These are phyloP conservation scores for Amphibolis antarctica DNA, from an alignment of 106 monocot species.

Conservation along the genomic window DNA sequence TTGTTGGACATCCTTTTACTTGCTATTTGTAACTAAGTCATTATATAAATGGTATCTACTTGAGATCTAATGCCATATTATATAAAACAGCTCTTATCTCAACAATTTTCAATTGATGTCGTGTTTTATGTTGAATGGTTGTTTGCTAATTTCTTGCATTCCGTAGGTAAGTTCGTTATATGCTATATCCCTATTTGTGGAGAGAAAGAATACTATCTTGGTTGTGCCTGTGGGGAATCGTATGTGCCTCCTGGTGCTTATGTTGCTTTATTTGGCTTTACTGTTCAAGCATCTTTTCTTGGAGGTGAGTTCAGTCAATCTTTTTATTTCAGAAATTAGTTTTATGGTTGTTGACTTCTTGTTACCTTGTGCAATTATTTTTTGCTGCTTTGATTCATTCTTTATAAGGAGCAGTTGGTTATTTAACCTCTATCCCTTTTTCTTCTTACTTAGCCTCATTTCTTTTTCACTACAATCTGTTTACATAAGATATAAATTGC, in stretches of 20 bases:
- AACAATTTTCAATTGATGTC: background rate
- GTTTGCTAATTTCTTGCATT: constrained; percentile 5
- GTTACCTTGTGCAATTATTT: background rate
- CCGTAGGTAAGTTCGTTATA: constrained; percentile 72
- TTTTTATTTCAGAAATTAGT: background rate
- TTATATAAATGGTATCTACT: background rate
- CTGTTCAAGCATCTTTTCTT: constrained; percentile 71
- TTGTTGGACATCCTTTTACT: no score
- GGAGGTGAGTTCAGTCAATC: constrained; percentile 37
- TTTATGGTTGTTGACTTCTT: background rate
- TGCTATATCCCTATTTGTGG: constrained; percentile 70
- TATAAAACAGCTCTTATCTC: background rate
- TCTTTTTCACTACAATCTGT: no score
- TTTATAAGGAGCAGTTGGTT: no score
- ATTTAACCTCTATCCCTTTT: no score
- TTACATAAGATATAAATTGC: no score
- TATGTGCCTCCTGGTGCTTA: constrained; percentile 89
- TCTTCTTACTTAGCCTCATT: no score
- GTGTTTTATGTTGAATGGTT: background rate
- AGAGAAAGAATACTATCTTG: constrained; percentile 96
- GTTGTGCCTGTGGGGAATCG: constrained; percentile 77
- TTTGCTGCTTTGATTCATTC: background rate
- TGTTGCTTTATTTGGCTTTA: constrained; percentile 67
- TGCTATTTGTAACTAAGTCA: background rate
- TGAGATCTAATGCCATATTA: background rate